Percentiles rank a stretch among this genome's conserved stretches.
Conservation (phyloP, 768 basidiomycete genomes). For the Lactarius vividus region DNA sequence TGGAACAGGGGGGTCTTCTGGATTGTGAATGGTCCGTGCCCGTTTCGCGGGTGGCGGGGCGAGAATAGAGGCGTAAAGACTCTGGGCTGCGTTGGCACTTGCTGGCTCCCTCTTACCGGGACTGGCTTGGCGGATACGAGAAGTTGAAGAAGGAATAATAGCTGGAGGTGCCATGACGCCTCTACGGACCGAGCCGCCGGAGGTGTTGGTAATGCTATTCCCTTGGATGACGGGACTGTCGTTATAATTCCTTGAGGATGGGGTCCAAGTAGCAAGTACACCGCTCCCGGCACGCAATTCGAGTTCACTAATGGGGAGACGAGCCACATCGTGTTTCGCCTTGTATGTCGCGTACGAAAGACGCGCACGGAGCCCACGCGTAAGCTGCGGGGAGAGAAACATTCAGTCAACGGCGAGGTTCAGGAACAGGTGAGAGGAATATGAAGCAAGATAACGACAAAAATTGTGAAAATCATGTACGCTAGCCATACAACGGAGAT, state of each 20-base stretch:
- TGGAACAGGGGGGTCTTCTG: slow-evolving; percentile 62
- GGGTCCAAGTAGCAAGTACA: slow-evolving; percentile 31
- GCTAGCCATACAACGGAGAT: not conserved
- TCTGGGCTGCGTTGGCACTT: slow-evolving; percentile 48
- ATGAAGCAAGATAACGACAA: not conserved
- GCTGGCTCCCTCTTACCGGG: slow-evolving; percentile 32
- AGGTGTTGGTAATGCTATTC: slow-evolving; percentile 37
- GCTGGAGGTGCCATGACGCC: slow-evolving; percentile 48
- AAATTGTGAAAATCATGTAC: slow-evolving; percentile 18
- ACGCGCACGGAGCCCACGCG: slow-evolving; percentile 75
- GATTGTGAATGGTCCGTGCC: slow-evolving; percentile 77
- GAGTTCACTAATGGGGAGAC: slow-evolving; percentile 64
- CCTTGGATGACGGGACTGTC: slow-evolving; percentile 52
- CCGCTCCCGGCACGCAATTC: slow-evolving; percentile 56
- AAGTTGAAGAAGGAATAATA: slow-evolving; percentile 25
- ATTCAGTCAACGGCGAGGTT: slow-evolving; percentile 28
- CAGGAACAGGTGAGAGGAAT: not conserved
- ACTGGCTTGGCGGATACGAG: slow-evolving; percentile 18
- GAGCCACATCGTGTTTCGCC: slow-evolving; percentile 68
- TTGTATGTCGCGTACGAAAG: slow-evolving; percentile 85
- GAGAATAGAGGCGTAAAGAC: slow-evolving; percentile 70
- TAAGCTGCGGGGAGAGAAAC: slow-evolving; percentile 52
- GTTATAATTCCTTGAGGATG: slow-evolving; percentile 43
- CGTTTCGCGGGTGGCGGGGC: slow-evolving; percentile 74
- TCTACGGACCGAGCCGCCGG: slow-evolving; percentile 31